Evolutionary conservation across 345 rosid species (phyloP).

Genomic region (Gossypium raimondii): DNA sequence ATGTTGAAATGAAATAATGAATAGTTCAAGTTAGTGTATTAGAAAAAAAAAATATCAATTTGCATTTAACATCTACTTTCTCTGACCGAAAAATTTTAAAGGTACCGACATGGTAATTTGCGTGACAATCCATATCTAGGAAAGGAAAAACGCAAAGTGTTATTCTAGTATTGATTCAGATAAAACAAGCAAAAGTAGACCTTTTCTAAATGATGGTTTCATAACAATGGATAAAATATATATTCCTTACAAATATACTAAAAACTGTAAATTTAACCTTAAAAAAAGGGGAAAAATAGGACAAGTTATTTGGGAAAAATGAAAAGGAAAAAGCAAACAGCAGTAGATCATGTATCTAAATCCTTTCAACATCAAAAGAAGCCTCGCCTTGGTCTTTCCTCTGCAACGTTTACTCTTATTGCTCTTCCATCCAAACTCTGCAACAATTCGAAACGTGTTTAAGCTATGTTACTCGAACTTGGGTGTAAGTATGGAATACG

Average conservation of each 20-base stretch:
- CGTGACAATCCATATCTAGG: too few relatives aligned
- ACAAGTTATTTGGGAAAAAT: neutral
- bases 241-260: conserved; percentile 16
- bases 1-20: too few relatives aligned
- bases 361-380: conserved; percentile 38
- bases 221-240: neutral
- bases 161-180: too few relatives aligned
- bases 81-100: too few relatives aligned
- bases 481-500: neutral
- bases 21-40: too few relatives aligned
- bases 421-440: conserved; percentile 91
- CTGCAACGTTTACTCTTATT: conserved; percentile 82
- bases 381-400: conserved; percentile 68
- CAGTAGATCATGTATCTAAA: conserved; percentile 13
- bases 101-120: too few relatives aligned
- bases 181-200: too few relatives aligned
- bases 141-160: too few relatives aligned
- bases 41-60: too few relatives aligned
- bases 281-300: neutral
- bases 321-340: neutral
- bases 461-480: neutral
- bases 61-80: too few relatives aligned
- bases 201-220: too few relatives aligned
- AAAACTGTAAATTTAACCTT: conserved; percentile 19
- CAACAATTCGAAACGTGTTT: conserved; percentile 12